phyloP scores from a whole-genome alignment of 495 filamentous ascomycete species.

The Aspergillus sparsus region DNA sequence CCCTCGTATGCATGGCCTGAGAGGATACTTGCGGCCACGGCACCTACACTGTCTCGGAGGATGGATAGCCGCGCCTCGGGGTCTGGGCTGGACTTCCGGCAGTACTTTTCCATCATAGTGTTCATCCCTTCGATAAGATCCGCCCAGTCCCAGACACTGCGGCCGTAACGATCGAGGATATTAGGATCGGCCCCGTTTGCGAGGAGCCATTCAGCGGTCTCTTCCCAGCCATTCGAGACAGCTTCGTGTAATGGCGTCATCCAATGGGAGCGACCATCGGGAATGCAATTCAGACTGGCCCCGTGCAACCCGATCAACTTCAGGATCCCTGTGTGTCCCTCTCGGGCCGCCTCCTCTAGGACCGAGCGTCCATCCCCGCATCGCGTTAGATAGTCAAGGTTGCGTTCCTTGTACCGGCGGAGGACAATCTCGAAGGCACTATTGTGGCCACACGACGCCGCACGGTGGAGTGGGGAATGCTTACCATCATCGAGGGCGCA shows the following conservation, averaged over 20 bases:
- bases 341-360: not conserved
- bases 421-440: not conserved
- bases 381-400: not conserved
- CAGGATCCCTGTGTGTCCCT: not conserved
- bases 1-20: not conserved
- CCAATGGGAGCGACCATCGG: not conserved
- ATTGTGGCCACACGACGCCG: not conserved
- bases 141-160: not conserved
- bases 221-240: not conserved
- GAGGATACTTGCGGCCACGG: not conserved
- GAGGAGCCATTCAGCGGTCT: not conserved
- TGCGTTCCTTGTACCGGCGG: not conserved
- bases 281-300: not conserved
- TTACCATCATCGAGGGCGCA: not conserved
- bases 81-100: not conserved
- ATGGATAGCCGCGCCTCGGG: not conserved
- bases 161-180: slow-evolving; percentile 2
- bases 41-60: not conserved
- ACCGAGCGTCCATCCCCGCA: not conserved
- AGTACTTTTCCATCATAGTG: not conserved
- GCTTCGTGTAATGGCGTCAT: not conserved
- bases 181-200: not conserved
- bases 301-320: not conserved
- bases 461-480: not conserved
- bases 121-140: not conserved